Conservation (phyloP, 208 protist species). For the Leishmania tropica region DNA sequence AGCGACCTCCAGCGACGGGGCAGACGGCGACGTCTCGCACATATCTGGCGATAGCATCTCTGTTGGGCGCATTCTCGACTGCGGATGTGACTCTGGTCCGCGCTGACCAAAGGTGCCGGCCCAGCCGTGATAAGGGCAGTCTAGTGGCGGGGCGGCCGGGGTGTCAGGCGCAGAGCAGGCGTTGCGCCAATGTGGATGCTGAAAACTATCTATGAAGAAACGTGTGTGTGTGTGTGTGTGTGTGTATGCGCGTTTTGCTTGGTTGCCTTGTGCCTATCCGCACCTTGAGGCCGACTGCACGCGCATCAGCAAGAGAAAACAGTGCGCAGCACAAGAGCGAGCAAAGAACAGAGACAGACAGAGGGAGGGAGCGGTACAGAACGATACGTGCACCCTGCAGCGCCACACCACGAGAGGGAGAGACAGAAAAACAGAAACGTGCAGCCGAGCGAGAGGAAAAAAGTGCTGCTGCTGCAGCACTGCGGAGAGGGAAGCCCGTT, state of each 20-base stretch:
- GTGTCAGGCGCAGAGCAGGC: background rate
- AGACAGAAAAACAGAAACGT: background rate
- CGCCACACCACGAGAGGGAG: background rate
- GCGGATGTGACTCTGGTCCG: background rate
- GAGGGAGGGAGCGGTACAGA: background rate
- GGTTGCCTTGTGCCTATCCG: background rate
- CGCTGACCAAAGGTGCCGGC: background rate
- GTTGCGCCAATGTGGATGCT: background rate
- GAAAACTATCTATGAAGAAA: background rate
- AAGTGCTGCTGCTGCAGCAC: background rate
- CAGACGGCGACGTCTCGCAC: background rate
- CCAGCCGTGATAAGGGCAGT: background rate
- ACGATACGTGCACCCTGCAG: background rate
- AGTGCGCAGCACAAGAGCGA: background rate
- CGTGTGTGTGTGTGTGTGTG: background rate
- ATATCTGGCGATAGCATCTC: background rate
- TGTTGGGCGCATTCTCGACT: background rate
- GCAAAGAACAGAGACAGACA: background rate
- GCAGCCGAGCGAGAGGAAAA: background rate
- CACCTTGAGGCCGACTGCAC: background rate
- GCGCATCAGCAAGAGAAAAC: background rate
- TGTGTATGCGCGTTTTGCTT: conserved; percentile 6
- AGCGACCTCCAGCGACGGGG: background rate
- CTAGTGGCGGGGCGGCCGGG: background rate
- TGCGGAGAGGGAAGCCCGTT: background rate